A percentile compares a stretch with the other conserved stretches of the same genome.
phyloP scores from a whole-genome alignment of 169 alveolate genomes.

The Plasmodium fragile region DNA sequence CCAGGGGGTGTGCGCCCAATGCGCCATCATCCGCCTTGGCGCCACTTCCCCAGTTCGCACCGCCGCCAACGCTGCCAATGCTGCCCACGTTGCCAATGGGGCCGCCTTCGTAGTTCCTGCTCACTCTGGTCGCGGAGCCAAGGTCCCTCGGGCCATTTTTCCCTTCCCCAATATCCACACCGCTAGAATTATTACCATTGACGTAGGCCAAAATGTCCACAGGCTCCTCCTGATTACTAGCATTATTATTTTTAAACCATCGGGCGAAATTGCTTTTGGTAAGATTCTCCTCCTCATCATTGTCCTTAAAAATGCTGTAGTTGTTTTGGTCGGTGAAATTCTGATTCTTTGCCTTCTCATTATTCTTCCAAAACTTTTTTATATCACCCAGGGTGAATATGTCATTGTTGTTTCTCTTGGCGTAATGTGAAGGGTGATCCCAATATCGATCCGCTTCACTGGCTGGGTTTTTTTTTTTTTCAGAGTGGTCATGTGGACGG shows the following conservation, averaged over 20 bases:
- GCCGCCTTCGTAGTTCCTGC: background rate
- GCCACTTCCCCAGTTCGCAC: background rate
- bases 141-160: background rate
- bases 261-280: conserved; percentile 67
- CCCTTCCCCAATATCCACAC: background rate
- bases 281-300: conserved; percentile 68
- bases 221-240: conserved; percentile 25
- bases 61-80: background rate
- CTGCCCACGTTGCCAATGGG: background rate
- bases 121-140: background rate
- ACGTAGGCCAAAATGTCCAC: conserved; percentile 16
- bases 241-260: conserved; percentile 44
- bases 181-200: background rate
- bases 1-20: background rate
- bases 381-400: conserved; percentile 71
- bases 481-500: background rate
- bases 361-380: conserved; percentile 36
- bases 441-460: conserved; percentile 37
- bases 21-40: background rate
- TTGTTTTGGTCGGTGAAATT: background rate
- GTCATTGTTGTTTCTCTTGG: conserved; percentile 18
- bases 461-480: conserved; percentile 2
- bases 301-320: conserved; percentile 48
- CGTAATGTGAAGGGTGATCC: conserved; percentile 32
- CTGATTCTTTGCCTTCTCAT: conserved; percentile 9